Conservation (phyloP, 805 yeast genomes). For the Ogataea paraovalis region DNA sequence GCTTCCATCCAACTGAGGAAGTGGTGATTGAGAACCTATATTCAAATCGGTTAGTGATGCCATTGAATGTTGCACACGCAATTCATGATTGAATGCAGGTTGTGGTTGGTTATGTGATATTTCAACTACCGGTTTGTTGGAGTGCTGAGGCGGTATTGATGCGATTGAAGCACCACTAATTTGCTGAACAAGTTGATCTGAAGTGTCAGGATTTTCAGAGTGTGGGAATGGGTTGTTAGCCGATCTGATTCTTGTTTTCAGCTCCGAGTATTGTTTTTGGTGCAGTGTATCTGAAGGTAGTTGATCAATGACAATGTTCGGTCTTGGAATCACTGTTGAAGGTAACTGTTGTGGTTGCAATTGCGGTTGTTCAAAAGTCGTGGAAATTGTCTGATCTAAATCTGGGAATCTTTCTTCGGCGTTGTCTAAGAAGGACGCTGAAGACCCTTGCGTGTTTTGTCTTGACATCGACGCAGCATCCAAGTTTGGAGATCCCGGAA, state of each 20-base stretch:
- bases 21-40: neutral
- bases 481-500: constrained; percentile 20
- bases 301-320: constrained; percentile 12
- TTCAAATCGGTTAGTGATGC: neutral
- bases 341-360: constrained; percentile 5
- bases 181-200: neutral
- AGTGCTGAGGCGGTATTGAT: neutral
- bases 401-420: constrained; percentile 48
- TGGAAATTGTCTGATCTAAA: constrained; percentile 4
- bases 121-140: constrained; percentile 10
- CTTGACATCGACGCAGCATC: constrained; percentile 1
- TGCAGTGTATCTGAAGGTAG: neutral
- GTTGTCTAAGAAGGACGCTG: constrained; percentile 29
- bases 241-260: constrained; percentile 10
- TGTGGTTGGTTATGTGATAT: constrained; percentile 6
- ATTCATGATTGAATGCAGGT: neutral
- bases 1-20: neutral
- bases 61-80: neutral
- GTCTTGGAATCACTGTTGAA: constrained; percentile 2
- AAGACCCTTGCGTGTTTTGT: constrained; percentile 2
- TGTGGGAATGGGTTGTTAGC: constrained; percentile 27
- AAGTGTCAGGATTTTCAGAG: neutral
- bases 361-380: neutral
- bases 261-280: neutral
- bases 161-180: neutral